Base-by-base conservation (phyloP, 192 early-diverging fungal species). In the Phlyctochytrium planicorne region DNA sequence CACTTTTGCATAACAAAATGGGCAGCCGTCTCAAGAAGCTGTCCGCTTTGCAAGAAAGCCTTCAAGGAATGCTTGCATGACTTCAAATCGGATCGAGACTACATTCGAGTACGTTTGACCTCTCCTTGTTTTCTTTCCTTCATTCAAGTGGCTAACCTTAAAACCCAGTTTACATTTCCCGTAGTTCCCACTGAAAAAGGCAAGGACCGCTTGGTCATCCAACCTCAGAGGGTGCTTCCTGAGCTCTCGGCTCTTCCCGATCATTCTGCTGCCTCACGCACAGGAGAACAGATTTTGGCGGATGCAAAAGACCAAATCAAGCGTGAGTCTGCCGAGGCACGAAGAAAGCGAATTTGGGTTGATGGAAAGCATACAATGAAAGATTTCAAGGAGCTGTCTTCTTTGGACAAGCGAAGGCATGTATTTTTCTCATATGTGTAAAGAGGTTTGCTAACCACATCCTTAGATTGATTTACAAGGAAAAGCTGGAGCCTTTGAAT, bases 11-110 rank as follows among this genome's bases (percentile, higher is more conserved):
- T 47, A 6, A 47, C 10, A 20, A 47, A 47, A 20, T 47, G 40
- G 40, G 40, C 40, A 20, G 40, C 6, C 40, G 20, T 47, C 40
- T 47, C 40, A 20, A 47, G 40, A 20, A 20, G 10, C 6, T 47
- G 40, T 20, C 40, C 40, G 40, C 20, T 47, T 6, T 47, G 40
- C 40, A 47, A 47, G 20, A 47, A 47, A 47, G 40, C 10, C 40
- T 47, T 47, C 40, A 47, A 47, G 20, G 40, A 47, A 20, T 47
- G 40, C 40, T 47, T 47, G 40, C 40, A 47, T 47, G 40, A 47
- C 40, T 47, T 47, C 40, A 47, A 20, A 47, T 47, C 40, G 6
- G 40, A 47, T 20, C 40, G 40, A 47, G 40, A 47, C 40, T 47
- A 47, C 40, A 47, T 47, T 20, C 6, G 40, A 20, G 40, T 47